Evolutionary conservation across 1,139 yeast species (phyloP).

Genomic region (Yamadazyma diospyri): DNA sequence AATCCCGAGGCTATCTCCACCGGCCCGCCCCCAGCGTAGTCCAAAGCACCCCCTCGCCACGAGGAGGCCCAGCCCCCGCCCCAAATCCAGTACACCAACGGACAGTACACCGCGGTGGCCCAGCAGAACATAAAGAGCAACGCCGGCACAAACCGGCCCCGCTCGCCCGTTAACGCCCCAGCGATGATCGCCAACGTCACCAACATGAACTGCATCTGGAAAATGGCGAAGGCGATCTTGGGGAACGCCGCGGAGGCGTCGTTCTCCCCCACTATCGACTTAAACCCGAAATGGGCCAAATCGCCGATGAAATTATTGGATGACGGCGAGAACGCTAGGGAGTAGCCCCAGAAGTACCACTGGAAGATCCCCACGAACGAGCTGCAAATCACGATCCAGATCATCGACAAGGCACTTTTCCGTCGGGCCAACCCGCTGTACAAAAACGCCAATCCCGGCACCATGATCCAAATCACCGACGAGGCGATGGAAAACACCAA

Average conservation of each 20-base stretch:
- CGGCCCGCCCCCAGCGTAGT: conserved; percentile 98
- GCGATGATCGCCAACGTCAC: conserved; percentile 89
- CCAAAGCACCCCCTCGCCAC: conserved; percentile 82
- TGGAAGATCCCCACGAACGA: conserved; percentile 79
- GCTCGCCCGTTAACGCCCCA: conserved; percentile 87
- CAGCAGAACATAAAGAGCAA: conserved; percentile 80
- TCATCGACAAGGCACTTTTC: conserved; percentile 84
- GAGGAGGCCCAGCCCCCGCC: conserved; percentile 85
- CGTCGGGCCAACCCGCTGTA: conserved; percentile 92
- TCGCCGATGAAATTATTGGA: conserved; percentile 85
- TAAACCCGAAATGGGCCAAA: conserved; percentile 75
- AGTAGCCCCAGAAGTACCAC: conserved; percentile 98
- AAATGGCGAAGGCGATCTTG: conserved; percentile 77
- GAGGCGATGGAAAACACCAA: conserved; percentile 53
- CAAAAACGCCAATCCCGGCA: conserved; percentile 90
- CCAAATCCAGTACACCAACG: conserved; percentile 95
- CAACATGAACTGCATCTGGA: conserved; percentile 88
- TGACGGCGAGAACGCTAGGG: conserved; percentile 79
- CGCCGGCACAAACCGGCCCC: conserved; percentile 86
- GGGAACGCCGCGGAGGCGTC: conserved; percentile 56
- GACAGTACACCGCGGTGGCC: conserved; percentile 91
- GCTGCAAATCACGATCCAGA: conserved; percentile 77
- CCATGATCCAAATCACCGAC: conserved; percentile 84
- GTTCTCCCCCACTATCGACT: conserved; percentile 57
- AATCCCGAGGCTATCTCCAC: conserved; percentile 92